phyloP scores from a whole-genome alignment of 768 basidiomycete species.

The Xanthoconium purpureum region DNA sequence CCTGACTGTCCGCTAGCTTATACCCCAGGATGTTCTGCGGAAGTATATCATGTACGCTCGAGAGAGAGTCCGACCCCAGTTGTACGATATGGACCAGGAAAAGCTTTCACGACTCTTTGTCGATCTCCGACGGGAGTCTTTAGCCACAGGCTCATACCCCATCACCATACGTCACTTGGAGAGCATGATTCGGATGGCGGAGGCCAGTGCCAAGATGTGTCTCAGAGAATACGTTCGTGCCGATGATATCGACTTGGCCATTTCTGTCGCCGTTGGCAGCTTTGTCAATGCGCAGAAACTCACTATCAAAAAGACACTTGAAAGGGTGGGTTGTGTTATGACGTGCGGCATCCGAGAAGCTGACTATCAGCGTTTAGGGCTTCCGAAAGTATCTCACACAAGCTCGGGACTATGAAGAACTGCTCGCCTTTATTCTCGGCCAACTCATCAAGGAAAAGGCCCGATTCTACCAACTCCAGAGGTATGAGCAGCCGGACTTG shows the following conservation, averaged over 20 bases:
- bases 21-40: constrained; percentile 91
- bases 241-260: constrained; percentile 96
- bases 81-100: constrained; percentile 94
- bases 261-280: constrained; percentile 90
- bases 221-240: constrained; percentile 91
- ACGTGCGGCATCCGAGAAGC: background rate
- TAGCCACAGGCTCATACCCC: constrained; percentile 97
- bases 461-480: constrained; percentile 75
- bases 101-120: constrained; percentile 93
- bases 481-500: constrained; percentile 71
- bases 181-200: constrained; percentile 99
- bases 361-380: constrained; percentile 48
- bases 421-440: constrained; percentile 92
- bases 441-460: constrained; percentile 91
- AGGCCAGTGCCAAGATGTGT: constrained; percentile 98
- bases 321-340: constrained; percentile 55
- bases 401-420: constrained; percentile 92
- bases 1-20: constrained; percentile 57
- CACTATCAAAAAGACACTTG: constrained; percentile 96
- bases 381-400: constrained; percentile 98
- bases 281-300: constrained; percentile 98
- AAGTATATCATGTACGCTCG: constrained; percentile 99
- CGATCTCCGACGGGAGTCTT: constrained; percentile 92
- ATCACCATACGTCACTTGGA: constrained; percentile 98
- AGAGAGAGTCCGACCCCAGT: constrained; percentile 87